Evolutionary conservation across 306 rosid species (phyloP).

Genomic region (Medicago ruthenica): DNA sequence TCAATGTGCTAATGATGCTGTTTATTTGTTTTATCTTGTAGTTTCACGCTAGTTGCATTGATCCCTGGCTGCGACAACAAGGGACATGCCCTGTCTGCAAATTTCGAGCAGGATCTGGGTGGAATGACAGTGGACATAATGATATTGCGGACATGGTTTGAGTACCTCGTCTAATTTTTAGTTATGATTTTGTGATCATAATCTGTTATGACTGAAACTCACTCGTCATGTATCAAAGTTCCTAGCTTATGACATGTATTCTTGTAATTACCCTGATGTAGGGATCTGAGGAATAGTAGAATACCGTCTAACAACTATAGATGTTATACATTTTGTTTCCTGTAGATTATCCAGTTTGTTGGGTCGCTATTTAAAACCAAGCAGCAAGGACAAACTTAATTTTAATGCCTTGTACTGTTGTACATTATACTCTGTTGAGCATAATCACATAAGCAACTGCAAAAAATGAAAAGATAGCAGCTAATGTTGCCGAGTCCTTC

Average conservation of each 20-base stretch:
- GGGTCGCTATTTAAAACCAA: background rate
- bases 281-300: conserved; percentile 42
- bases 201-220: conserved; percentile 10
- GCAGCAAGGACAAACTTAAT: background rate
- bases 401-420: background rate
- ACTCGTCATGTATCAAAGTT: conserved; percentile 12
- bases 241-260: conserved; percentile 37
- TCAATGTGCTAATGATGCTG: conserved; percentile 3
- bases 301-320: conserved; percentile 34
- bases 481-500: too few relatives aligned
- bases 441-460: too few relatives aligned
- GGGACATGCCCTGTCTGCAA: conserved; percentile 97
- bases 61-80: conserved; percentile 94
- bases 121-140: conserved; percentile 68
- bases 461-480: too few relatives aligned
- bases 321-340: conserved; percentile 36
- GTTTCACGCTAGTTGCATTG: conserved; percentile 93
- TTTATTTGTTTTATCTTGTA: conserved; percentile 40
- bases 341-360: conserved; percentile 2
- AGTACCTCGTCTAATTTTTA: conserved; percentile 32
- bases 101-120: conserved; percentile 75
- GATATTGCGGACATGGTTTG: conserved; percentile 76
- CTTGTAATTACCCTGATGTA: conserved; percentile 55
- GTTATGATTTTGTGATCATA: conserved; percentile 28
- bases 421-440: background rate